These are phyloP conservation scores for Podila epicladia DNA, from an alignment of 192 early-diverging fungal species.

Conservation along the genomic window DNA sequence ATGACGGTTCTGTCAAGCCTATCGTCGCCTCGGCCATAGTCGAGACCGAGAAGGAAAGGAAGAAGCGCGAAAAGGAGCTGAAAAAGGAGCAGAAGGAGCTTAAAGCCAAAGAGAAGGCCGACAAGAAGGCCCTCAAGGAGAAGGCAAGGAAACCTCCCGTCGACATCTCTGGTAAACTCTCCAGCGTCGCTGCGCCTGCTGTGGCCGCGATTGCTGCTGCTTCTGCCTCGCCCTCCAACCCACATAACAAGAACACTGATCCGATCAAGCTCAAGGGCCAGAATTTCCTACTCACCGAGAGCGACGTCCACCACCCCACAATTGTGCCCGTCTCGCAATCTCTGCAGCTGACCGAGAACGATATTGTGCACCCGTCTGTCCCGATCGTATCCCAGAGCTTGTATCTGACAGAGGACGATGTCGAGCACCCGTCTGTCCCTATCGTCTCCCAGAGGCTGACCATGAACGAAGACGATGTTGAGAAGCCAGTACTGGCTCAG, in stretches of 20 bases:
- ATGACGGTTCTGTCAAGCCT: neutral
- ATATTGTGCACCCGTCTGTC: constrained; percentile 12
- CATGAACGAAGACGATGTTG: constrained; percentile 24
- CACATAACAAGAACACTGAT: constrained; percentile 5
- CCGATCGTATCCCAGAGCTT: neutral
- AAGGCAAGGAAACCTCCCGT: neutral
- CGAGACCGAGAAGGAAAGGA: neutral
- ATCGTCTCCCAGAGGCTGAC: neutral
- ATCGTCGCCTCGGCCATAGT: neutral
- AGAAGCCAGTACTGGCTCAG: constrained; percentile 6
- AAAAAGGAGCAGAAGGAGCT: constrained; percentile 9
- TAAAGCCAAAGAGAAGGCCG: neutral
- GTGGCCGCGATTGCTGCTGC: neutral
- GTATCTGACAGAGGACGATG: constrained; percentile 26
- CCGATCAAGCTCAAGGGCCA: constrained; percentile 1
- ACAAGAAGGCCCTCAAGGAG: constrained; percentile 7
- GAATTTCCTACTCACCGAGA: neutral
- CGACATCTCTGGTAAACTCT: neutral
- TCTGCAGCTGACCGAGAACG: constrained; percentile 1
- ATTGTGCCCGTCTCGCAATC: neutral
- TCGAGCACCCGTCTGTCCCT: constrained; percentile 18
- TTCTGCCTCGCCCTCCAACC: constrained; percentile 2
- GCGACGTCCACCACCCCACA: neutral
- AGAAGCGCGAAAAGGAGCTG: neutral
- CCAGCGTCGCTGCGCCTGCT: neutral